Evolutionary conservation across 2,329 filamentous ascomycete species (phyloP), one percentile per base, ranked within the genome.

Genomic region (Drechslerella stenobrocha): DNA sequence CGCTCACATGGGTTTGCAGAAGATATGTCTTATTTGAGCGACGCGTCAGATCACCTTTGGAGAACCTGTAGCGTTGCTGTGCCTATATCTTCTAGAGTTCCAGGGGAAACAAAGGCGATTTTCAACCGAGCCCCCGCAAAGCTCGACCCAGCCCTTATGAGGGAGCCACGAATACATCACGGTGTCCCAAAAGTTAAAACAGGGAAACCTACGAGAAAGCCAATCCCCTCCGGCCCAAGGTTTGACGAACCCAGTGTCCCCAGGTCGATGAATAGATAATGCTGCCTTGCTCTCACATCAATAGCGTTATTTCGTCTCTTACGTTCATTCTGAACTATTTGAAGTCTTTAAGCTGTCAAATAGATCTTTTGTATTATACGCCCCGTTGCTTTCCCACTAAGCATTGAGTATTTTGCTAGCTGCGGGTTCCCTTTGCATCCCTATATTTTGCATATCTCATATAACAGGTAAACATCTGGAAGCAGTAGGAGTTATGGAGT

Each of bases 111-210:
- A 45, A 76, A 77, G 20, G 71, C 76, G 47, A 71, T 80, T 3
- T 75, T 78, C 32, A 78, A 74, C 65, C 75, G 79, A 79, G 85
- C 89, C 34, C 93, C 93, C 3, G 85, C 89, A 5, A 91, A 89
- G 74, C 81, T 98, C 7, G 93, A 98, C 73, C 83, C 87, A 2
- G 83, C 85, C 11, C 80, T 96, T 46, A 96, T 97, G 90, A 89
- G 90, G 75, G 91, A 96, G 77, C 91, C 91, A 26, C 83, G 91
- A 61, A 85, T 89, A 70, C 92, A 96, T 35, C 90, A 95, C 75
- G 91, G 91, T 32, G 85, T 90, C n/a, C 90, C 90, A 24, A 78
- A 82, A 61, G 79, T 84, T 13, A 80, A 80, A 52, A 76, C 77
- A 2, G 58, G 64, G 13, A 70, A 71, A 22, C 61, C 61, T 7